Percentiles rank a stretch among this genome's conserved stretches.
These are phyloP conservation scores for Boletus semigastroideus DNA, from an alignment of 1,284 basidiomycete species.

Conservation along the genomic window DNA sequence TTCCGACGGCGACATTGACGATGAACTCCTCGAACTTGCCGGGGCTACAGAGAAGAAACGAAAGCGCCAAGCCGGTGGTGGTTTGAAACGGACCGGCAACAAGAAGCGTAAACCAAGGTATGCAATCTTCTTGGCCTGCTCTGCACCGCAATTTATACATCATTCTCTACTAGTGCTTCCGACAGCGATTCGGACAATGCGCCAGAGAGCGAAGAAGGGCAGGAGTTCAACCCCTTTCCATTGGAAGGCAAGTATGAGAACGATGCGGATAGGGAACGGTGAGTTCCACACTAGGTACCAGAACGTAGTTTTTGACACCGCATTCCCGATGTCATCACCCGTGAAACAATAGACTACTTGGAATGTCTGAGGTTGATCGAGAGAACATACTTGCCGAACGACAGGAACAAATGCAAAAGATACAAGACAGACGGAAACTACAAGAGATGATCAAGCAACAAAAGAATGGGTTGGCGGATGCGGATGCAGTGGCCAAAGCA, in stretches of 20 bases:
- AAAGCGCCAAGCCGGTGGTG: slow-evolving; percentile 40
- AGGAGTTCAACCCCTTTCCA: slow-evolving; percentile 75
- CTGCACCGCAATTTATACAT: slow-evolving; percentile 6
- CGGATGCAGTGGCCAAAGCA: slow-evolving; percentile 66
- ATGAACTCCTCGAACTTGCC: slow-evolving; percentile 67
- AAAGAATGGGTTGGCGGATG: slow-evolving; percentile 48
- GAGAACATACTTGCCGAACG: slow-evolving; percentile 83
- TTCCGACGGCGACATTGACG: slow-evolving; percentile 66
- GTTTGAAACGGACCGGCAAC: slow-evolving; percentile 28
- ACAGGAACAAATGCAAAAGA: slow-evolving; percentile 77
- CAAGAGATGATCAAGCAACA: slow-evolving; percentile 73
- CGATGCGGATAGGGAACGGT: slow-evolving; percentile 80
- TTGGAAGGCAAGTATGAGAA: slow-evolving; percentile 89
- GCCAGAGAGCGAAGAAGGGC: slow-evolving; percentile 57
- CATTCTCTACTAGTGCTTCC: slow-evolving; percentile 25
- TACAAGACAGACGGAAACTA: slow-evolving; percentile 72
- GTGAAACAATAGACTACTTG: slow-evolving; percentile 58
- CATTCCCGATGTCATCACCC: slow-evolving; percentile 7
- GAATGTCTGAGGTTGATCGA: slow-evolving; percentile 84
- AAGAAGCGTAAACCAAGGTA: slow-evolving; percentile 56
- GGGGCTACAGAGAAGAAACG: slow-evolving; percentile 57
- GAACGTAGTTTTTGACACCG: slow-evolving; percentile 25
- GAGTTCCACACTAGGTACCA: slow-evolving; percentile 35
- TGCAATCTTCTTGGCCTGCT: slow-evolving; percentile 20
- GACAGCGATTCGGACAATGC: slow-evolving; percentile 52